A percentile compares a stretch with the other conserved stretches of the same genome.
These are phyloP conservation scores for Leccinum longicurvipes DNA, from an alignment of 768 basidiomycete genomes.

Conservation along the genomic window DNA sequence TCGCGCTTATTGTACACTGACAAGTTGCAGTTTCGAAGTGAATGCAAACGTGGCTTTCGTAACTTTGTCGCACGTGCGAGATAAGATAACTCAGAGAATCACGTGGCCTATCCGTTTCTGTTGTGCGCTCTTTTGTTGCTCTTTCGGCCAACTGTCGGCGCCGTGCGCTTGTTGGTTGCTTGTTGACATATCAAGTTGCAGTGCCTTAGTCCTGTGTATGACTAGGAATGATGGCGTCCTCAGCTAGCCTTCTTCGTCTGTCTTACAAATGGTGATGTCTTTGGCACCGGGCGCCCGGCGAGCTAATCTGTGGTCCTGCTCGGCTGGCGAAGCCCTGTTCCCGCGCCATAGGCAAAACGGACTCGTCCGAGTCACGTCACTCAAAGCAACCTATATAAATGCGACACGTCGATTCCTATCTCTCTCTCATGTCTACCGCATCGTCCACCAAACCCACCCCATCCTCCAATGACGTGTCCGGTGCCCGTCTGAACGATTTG, in stretches of 20 bases:
- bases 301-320: constrained; percentile 4
- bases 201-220: constrained; percentile 21
- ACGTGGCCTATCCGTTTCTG: constrained; percentile 13
- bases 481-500: constrained; percentile 15
- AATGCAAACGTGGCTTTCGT: constrained; percentile 12
- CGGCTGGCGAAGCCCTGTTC: constrained; percentile 17
- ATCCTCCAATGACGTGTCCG: constrained; percentile 18
- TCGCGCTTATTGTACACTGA: constrained; percentile 26
- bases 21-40: constrained; percentile 14
- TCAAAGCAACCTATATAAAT: constrained; percentile 31
- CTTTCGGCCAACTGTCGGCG: not conserved
- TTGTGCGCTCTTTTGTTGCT: constrained; percentile 3
- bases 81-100: constrained; percentile 23
- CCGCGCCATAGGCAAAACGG: constrained; percentile 20
- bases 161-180: not conserved
- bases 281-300: not conserved
- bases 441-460: constrained; percentile 20
- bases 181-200: constrained; percentile 18
- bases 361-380: constrained; percentile 20
- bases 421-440: constrained; percentile 31
- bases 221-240: constrained; percentile 12
- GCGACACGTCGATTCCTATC: not conserved
- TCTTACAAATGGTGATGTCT: constrained; percentile 1
- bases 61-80: constrained; percentile 13
- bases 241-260: constrained; percentile 6